phyloP scores from a whole-genome alignment of 345 rosid species.

The Sisymbrium irio region DNA sequence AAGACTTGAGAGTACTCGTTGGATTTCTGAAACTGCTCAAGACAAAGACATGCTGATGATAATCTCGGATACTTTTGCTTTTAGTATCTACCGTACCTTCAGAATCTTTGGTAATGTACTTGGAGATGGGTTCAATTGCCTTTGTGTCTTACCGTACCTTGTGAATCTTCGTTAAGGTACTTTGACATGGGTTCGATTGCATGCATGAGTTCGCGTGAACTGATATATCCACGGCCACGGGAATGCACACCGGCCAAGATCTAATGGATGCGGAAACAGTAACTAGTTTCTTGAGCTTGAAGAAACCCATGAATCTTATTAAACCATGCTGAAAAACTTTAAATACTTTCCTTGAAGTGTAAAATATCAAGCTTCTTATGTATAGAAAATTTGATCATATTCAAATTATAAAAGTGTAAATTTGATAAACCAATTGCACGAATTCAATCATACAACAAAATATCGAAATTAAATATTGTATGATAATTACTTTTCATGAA shows the following conservation, averaged over 20 bases:
- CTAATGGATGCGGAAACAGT: neutral
- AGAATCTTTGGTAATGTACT: neutral
- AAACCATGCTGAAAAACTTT: neutral
- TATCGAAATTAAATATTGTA: neutral
- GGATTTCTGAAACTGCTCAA: neutral
- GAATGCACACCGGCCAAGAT: neutral
- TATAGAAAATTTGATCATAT: neutral
- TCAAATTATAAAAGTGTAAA: neutral
- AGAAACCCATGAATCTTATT: neutral
- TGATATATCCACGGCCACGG: neutral
- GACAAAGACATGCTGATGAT: neutral
- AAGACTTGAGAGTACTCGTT: neutral
- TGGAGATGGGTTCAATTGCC: neutral
- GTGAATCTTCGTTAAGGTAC: neutral
- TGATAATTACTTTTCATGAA: no score
- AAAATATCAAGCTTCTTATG: neutral
- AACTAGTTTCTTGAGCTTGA: neutral
- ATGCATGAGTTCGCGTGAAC: neutral
- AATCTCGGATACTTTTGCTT: neutral
- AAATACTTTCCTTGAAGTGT: neutral
- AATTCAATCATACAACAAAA: neutral
- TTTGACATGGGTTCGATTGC: neutral
- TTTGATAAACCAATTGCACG: neutral
- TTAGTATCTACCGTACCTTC: neutral
- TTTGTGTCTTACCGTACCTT: neutral